Evolutionary conservation across 2,329 filamentous ascomycete species (phyloP), one percentile per base, ranked within the genome.

Genomic region (Sclerotinia spermophila): DNA sequence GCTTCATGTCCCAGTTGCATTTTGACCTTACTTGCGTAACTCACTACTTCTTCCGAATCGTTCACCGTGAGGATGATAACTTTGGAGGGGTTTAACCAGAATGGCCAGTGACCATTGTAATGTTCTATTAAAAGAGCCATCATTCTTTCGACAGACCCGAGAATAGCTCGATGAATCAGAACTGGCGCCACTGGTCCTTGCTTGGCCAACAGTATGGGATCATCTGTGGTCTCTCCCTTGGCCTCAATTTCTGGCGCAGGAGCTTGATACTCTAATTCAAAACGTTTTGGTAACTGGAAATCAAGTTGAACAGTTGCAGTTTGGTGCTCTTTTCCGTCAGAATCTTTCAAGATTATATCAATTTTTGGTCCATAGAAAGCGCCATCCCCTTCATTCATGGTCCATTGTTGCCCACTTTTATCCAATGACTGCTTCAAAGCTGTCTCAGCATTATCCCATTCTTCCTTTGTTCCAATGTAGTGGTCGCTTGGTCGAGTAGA

Each of bases 321-420:
- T 79, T 97, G 93, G 78, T 96, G 93, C 77, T 94, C 92, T 78
- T 95, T 96, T 11, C 92, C 92, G 77, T 92, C 87, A 1, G 90
- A 90, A 78, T 96, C 93, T 72, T 86, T 88, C 60, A 97, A 81
- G 53, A 96, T 88, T 59, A 97, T 92, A 78, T 97, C 93, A 74
- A 97, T 97, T 82, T 97, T 97, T 44, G 94, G 93, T 0, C 94
- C 93, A 77, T 97, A 97, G 78, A 97, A 97, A 5, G 93, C 93
- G 21, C 94, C 93, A 72, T 96, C 93, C 17, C 92, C 93, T 76
- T 90, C 86, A 73, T 94, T 95, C 71, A 95, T 75, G 2, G 85
- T 86, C 92, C 92, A 97, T 48, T 86, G 82, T 75, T 88, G 86
- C 15, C 89, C 90, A 21, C 86, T 89, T 38, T 82, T 84, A 72